phyloP scores from a whole-genome alignment of 495 filamentous ascomycete species.

The Opeltia flavorubescens region DNA sequence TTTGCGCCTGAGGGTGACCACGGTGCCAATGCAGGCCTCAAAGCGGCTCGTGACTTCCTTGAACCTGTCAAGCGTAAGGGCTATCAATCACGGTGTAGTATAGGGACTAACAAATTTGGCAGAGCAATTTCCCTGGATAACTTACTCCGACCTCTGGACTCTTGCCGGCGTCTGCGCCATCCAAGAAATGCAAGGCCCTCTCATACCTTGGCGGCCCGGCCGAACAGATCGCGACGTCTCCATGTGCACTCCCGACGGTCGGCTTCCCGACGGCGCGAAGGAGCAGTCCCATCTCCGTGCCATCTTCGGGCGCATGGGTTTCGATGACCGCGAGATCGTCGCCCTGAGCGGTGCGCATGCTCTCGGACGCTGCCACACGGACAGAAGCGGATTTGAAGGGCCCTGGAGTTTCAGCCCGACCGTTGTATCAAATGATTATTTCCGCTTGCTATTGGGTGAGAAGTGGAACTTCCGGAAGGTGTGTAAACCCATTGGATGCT shows the following conservation, averaged over 20 bases:
- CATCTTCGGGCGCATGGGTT: conserved; percentile 96
- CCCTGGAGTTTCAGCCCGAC: conserved; percentile 97
- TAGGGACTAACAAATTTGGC: conserved; percentile 21
- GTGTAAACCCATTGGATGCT: background rate
- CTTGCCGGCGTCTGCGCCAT: conserved; percentile 72
- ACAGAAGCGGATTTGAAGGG: conserved; percentile 78
- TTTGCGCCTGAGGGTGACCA: conserved; percentile 86
- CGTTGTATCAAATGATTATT: conserved; percentile 89
- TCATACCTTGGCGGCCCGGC: conserved; percentile 81
- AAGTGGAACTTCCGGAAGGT: conserved; percentile 76
- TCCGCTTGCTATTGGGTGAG: conserved; percentile 71
- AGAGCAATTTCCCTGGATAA: conserved; percentile 88
- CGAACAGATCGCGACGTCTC: conserved; percentile 69
- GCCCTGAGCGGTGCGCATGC: conserved; percentile 85
- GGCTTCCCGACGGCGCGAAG: conserved; percentile 80
- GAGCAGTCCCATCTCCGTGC: conserved; percentile 70
- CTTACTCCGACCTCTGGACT: conserved; percentile 93
- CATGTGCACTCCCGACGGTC: conserved; percentile 87
- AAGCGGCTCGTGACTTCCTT: conserved; percentile 78
- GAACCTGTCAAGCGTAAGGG: conserved; percentile 68
- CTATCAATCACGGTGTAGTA: background rate
- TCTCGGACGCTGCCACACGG: conserved; percentile 79
- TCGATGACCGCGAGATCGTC: conserved; percentile 94
- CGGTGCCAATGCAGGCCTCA: conserved; percentile 87
- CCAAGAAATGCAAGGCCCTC: conserved; percentile 89